Evolutionary conservation across 2,329 filamentous ascomycete species (phyloP).

Genomic region (Epichloe bromicola): DNA sequence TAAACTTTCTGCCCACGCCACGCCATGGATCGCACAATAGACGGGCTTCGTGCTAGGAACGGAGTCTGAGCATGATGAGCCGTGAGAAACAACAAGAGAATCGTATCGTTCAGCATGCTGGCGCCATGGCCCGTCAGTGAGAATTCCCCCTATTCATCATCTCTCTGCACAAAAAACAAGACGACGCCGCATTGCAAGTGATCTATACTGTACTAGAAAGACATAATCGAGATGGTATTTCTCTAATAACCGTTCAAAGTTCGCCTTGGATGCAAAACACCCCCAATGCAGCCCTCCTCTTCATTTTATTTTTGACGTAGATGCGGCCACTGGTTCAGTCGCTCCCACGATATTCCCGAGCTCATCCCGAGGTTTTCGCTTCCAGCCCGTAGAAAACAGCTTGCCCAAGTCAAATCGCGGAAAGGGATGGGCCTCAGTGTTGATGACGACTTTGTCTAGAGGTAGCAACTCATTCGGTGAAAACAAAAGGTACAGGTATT

Average conservation of each 20-base stretch:
- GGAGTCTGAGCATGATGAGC: no score
- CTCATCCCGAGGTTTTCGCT: constrained; percentile 48
- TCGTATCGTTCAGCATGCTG: no score
- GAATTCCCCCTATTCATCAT: no score
- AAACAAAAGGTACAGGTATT: constrained; percentile 95
- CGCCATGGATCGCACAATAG: no score
- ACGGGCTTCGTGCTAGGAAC: no score
- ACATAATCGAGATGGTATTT: not conserved
- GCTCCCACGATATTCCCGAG: constrained; percentile 25
- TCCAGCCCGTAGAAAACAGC: constrained; percentile 71
- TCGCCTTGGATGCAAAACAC: not conserved
- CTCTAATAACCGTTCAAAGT: not conserved
- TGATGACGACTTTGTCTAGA: constrained; percentile 78
- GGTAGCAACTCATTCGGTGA: constrained; percentile 71
- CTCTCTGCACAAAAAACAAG: no score
- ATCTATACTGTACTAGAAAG: no score
- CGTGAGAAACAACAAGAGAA: no score
- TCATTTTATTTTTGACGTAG: not conserved
- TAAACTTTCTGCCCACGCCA: no score
- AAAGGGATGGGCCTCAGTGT: constrained; percentile 88
- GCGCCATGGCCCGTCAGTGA: no score
- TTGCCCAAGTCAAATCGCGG: constrained; percentile 73
- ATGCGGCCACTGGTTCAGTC: not conserved
- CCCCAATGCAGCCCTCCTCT: not conserved
- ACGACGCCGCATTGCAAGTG: no score